These are phyloP conservation scores for Trametes cingulata DNA, from an alignment of 768 basidiomycete species.

Conservation along the genomic window DNA sequence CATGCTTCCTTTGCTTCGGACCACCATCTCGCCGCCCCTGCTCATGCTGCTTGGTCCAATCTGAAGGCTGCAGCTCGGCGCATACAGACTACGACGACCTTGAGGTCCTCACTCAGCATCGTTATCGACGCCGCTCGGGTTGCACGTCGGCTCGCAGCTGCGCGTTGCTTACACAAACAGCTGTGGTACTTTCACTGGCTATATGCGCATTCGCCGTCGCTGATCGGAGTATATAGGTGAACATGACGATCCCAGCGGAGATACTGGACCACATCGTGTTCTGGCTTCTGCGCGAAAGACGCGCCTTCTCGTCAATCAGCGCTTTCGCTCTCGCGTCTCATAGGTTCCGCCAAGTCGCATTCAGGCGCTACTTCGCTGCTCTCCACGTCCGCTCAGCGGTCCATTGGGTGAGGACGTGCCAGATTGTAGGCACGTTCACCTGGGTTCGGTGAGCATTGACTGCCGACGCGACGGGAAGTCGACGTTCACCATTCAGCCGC, in stretches of 20 bases:
- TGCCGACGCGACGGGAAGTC: conserved; percentile 2
- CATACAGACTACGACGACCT: too few species aligned
- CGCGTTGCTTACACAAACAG: too few species aligned
- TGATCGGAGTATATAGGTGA: too few species aligned
- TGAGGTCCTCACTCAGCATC: too few species aligned
- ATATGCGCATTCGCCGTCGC: not conserved
- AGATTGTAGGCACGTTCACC: conserved; percentile 23
- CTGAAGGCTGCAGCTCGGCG: too few species aligned
- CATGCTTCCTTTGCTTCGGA: not conserved
- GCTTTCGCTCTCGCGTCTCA: conserved; percentile 30
- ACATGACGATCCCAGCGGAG: conserved; percentile 24
- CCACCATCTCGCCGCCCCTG: not conserved
- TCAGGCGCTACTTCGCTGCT: conserved; percentile 29
- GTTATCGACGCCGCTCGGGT: too few species aligned
- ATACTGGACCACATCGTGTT: conserved; percentile 30
- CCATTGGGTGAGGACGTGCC: conserved; percentile 19
- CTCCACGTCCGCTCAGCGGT: conserved; percentile 20
- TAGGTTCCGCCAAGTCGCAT: conserved; percentile 31
- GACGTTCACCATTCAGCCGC: conserved; percentile 17
- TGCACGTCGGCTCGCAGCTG: too few species aligned
- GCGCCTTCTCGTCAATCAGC: conserved; percentile 28
- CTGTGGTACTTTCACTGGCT: not conserved
- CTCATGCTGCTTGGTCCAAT: not conserved
- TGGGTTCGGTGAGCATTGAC: conserved; percentile 32
- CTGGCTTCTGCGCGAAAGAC: conserved; percentile 19